A percentile compares a stretch with the other conserved stretches of the same genome.
Conservation (phyloP, 371 early-diverging fungal genomes). For the Capillidium rhysosporum region DNA sequence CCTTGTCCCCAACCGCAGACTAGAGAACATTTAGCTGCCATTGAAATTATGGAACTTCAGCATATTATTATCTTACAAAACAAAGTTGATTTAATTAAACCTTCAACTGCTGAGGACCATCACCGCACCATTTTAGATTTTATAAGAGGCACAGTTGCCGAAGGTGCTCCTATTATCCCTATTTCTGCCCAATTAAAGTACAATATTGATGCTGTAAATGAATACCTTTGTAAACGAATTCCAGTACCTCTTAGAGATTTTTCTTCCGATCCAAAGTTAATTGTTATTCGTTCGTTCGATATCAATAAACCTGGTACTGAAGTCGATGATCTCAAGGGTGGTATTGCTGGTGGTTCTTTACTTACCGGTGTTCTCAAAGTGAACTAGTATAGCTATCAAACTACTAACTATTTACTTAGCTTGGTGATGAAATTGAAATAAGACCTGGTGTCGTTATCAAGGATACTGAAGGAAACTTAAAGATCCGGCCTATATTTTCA, state of each 20-base stretch:
- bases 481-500: slow-evolving; percentile 85
- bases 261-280: slow-evolving; percentile 76
- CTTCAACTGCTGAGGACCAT: slow-evolving; percentile 88
- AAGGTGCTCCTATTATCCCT: slow-evolving; percentile 96
- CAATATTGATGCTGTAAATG: slow-evolving; percentile 98
- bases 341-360: slow-evolving; percentile 99
- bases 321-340: slow-evolving; percentile 91
- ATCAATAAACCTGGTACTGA: slow-evolving; percentile 99
- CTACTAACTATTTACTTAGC: slow-evolving; percentile 10
- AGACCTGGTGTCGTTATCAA: slow-evolving; percentile 97
- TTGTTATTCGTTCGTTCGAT: slow-evolving; percentile 99
- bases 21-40: slow-evolving; percentile 98
- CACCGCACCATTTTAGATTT: slow-evolving; percentile 90
- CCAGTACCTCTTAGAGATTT: slow-evolving; percentile 96
- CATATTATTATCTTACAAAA: slow-evolving; percentile 99
- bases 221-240: slow-evolving; percentile 97
- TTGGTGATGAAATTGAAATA: slow-evolving; percentile 98
- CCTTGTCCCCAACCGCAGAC: slow-evolving; percentile 99
- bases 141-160: slow-evolving; percentile 90
- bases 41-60: slow-evolving; percentile 98
- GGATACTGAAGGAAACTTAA: slow-evolving; percentile 74
- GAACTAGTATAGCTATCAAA: background rate
- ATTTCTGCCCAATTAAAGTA: slow-evolving; percentile 98
- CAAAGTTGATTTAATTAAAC: slow-evolving; percentile 98
- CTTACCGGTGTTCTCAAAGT: slow-evolving; percentile 83